Evolutionary conservation across 305 asterid species (phyloP).

Genomic region (Nicotiana rustica): DNA sequence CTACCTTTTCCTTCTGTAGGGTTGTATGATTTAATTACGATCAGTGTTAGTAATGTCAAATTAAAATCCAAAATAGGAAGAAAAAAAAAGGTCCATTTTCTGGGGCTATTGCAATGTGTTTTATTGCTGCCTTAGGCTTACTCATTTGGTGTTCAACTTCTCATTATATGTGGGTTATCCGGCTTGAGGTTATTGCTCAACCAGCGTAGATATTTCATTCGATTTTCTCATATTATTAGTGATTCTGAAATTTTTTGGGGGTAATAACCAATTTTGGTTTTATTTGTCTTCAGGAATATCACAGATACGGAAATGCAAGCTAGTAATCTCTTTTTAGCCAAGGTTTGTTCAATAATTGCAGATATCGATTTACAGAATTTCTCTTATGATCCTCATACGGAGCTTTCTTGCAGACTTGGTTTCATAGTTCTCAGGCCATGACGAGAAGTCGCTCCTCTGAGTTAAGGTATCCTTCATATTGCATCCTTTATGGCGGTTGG

Average conservation of each 20-base stretch:
- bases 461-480: conserved; percentile 57
- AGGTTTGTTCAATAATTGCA: conserved; percentile 49
- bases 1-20: neutral
- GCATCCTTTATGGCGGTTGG: conserved; percentile 1
- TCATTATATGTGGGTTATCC: neutral
- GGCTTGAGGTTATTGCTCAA: conserved; percentile 8
- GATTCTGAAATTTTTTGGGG: conserved; percentile 10
- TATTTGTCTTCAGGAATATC: conserved; percentile 50
- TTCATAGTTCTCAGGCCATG: conserved; percentile 88
- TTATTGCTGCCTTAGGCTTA: neutral
- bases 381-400: conserved; percentile 29
- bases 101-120: neutral
- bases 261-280: neutral
- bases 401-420: conserved; percentile 73
- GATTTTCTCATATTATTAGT: neutral
- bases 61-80: neutral
- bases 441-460: conserved; percentile 93
- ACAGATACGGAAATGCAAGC: conserved; percentile 69
- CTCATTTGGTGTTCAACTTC: neutral
- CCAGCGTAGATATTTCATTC: neutral
- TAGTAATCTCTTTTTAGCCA: conserved; percentile 70
- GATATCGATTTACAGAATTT: conserved; percentile 3
- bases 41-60: neutral
- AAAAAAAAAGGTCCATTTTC: neutral
- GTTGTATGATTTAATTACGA: neutral